Conservation (phyloP, 148 eudicot species). For the Polygonum aviculare region DNA sequence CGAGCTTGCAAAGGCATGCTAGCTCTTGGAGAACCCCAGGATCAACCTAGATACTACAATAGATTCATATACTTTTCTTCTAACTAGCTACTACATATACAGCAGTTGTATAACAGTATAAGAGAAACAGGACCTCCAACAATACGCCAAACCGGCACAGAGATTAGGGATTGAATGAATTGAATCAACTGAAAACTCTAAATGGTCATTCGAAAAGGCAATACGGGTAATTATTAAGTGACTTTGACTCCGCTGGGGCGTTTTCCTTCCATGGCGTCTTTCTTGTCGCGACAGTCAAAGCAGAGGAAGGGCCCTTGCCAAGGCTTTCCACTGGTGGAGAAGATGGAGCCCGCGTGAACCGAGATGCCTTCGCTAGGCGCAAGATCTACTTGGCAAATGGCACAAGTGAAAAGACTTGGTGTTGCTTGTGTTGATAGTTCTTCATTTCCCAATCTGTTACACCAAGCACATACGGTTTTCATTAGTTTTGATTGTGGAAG, state of each 20-base stretch:
- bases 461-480: not conserved
- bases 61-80: not conserved
- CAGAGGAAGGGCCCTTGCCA: conserved; percentile 97
- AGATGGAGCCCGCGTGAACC: conserved; percentile 84
- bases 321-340: conserved; percentile 71
- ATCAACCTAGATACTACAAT: conserved; percentile 7
- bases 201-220: not conserved
- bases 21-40: not conserved
- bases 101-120: not conserved
- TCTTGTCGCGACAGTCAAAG: conserved; percentile 62
- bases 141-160: not conserved
- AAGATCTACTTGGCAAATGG: conserved; percentile 69
- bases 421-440: conserved; percentile 34
- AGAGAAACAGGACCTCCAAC: not conserved
- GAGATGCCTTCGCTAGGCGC: conserved; percentile 78
- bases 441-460: conserved; percentile 58
- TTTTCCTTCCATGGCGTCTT: conserved; percentile 97
- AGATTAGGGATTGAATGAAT: conserved; percentile 1
- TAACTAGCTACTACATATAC: conserved; percentile 1
- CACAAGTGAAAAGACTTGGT: conserved; percentile 53
- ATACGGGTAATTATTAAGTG: conserved; percentile 12
- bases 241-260: conserved; percentile 77
- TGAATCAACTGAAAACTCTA: not conserved
- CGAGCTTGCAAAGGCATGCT: not conserved
- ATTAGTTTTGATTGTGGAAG: not conserved